phyloP scores from a whole-genome alignment of 164 flowering plant species.

The Chloranthus sessilifolius region DNA sequence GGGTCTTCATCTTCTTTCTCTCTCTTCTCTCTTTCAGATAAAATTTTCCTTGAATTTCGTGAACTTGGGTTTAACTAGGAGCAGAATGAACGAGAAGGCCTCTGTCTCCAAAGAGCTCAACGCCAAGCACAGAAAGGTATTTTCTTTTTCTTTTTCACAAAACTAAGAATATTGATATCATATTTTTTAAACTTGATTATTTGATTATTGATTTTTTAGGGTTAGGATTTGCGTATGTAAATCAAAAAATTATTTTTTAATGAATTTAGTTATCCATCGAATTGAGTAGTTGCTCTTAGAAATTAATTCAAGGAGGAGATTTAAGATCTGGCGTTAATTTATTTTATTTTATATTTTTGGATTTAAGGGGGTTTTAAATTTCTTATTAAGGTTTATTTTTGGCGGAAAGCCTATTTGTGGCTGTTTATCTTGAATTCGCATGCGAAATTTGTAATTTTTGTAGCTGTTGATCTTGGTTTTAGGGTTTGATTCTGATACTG shows the following conservation, averaged over 20 bases:
- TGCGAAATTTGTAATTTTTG: no score
- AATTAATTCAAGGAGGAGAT: no score
- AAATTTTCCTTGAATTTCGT: not conserved
- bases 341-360: no score
- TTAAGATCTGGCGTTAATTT: no score
- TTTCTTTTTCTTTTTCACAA: not conserved
- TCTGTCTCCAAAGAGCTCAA: constrained; percentile 42
- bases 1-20: constrained; percentile 1
- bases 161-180: not conserved
- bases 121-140: constrained; percentile 42
- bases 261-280: no score
- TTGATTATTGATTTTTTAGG: not conserved
- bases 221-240: not conserved
- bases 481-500: no score
- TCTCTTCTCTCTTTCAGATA: constrained; percentile 11
- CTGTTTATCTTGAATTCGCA: no score
- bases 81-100: constrained; percentile 44
- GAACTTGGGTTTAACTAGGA: not conserved
- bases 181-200: not conserved
- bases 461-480: no score
- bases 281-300: no score
- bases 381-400: no score
- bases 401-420: no score
- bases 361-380: no score
- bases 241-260: constrained; percentile 4